These are phyloP conservation scores for Hemileccinum rubropunctum DNA, from an alignment of 768 basidiomycete genomes.

Conservation along the genomic window DNA sequence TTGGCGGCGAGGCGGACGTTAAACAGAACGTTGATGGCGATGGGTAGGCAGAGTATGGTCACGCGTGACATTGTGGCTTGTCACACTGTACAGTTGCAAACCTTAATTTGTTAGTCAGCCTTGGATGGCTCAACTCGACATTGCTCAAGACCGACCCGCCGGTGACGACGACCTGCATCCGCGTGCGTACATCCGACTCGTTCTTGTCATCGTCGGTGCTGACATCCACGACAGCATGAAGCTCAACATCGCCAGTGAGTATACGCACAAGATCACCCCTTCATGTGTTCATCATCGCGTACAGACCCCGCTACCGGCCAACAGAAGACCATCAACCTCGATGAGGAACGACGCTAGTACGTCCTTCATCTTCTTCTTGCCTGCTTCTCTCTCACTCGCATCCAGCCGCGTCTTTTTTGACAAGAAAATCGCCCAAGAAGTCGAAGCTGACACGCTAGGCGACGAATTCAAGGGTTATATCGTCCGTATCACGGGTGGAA, in stretches of 20 bases:
- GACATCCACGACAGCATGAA: constrained; percentile 65
- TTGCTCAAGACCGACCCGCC: no score
- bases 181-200: no score
- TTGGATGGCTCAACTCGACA: no score
- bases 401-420: constrained; percentile 91
- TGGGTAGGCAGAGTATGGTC: constrained; percentile 19
- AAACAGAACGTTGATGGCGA: constrained; percentile 23
- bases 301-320: constrained; percentile 94
- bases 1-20: constrained; percentile 21
- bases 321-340: constrained; percentile 94
- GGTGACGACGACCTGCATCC: no score
- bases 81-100: constrained; percentile 60
- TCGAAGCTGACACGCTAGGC: constrained; percentile 85
- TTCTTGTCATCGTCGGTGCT: not conserved
- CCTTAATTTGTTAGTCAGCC: constrained; percentile 44
- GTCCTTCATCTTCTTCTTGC: constrained; percentile 22
- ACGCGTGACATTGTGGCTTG: constrained; percentile 33
- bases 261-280: constrained; percentile 1
- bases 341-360: constrained; percentile 85
- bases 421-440: constrained; percentile 95
- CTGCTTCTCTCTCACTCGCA: not conserved
- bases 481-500: constrained; percentile 95
- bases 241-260: constrained; percentile 94
- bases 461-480: constrained; percentile 98
- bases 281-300: constrained; percentile 14